These are phyloP conservation scores for Solanum pimpinellifolium DNA, from an alignment of 257 asterid species.

Conservation along the genomic window DNA sequence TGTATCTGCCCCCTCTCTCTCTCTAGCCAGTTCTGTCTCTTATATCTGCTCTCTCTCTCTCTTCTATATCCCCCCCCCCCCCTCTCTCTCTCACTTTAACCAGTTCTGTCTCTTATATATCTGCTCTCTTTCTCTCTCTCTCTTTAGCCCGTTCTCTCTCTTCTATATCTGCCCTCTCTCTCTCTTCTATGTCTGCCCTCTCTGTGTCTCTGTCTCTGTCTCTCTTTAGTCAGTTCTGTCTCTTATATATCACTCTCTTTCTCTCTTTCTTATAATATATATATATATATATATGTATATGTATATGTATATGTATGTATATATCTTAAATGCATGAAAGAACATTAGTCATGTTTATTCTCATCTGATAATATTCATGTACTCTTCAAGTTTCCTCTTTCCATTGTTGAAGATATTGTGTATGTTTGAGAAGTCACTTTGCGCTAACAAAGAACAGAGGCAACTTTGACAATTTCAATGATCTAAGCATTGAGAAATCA, in stretches of 20 bases:
- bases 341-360: not conserved
- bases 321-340: not conserved
- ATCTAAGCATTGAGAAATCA: not conserved
- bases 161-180: no score
- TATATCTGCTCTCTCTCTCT: not conserved
- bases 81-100: not conserved
- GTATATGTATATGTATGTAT: no score
- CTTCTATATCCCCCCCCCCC: not conserved
- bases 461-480: not conserved
- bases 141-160: no score
- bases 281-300: not conserved
- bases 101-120: not conserved
- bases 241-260: no score
- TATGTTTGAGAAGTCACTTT: not conserved
- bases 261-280: not conserved
- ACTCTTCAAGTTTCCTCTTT: not conserved
- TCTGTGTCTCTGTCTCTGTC: not conserved
- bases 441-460: not conserved
- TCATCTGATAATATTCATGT: not conserved
- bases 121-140: not conserved
- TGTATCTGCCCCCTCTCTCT: not conserved
- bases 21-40: not conserved
- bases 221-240: not conserved
- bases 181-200: not conserved
- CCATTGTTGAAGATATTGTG: not conserved